A percentile compares a stretch with the other conserved stretches of the same genome.
Evolutionary conservation across 1,284 basidiomycete genomes (phyloP).

Genomic region (Rhodotorula sp.): DNA sequence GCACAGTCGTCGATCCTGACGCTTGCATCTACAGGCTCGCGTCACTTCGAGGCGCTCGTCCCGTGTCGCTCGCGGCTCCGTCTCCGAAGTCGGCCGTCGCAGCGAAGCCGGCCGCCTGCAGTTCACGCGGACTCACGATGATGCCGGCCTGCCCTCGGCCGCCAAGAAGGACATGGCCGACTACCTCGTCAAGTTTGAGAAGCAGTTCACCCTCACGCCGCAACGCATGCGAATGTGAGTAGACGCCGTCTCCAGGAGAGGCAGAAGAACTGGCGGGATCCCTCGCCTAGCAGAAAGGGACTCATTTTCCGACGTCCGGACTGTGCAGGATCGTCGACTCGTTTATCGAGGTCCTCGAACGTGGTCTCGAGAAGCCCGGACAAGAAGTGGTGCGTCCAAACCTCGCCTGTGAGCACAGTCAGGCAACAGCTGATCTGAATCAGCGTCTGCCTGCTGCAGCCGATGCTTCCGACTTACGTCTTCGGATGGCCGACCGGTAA

Average conservation of each 20-base stretch:
- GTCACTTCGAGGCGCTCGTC: constrained; percentile 21
- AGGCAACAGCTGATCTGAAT: not conserved
- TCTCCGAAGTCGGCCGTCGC: constrained; percentile 35
- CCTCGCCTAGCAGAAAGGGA: not conserved
- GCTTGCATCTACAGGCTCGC: constrained; percentile 2
- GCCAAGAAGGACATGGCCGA: constrained; percentile 44
- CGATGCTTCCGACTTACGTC: constrained; percentile 81
- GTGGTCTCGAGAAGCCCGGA: constrained; percentile 75
- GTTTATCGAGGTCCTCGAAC: constrained; percentile 87
- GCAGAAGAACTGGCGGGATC: no score
- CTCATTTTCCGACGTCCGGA: not conserved
- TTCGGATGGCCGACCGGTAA: constrained; percentile 94
- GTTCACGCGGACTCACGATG: constrained; percentile 23
- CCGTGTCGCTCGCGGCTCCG: constrained; percentile 25
- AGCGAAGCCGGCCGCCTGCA: constrained; percentile 25
- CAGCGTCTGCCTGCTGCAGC: constrained; percentile 36
- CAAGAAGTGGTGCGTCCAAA: constrained; percentile 78
- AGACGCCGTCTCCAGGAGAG: not conserved
- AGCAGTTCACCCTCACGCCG: constrained; percentile 73
- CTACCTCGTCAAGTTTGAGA: constrained; percentile 43
- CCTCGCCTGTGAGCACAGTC: no score
- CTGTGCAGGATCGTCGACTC: constrained; percentile 75
- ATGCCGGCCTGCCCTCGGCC: constrained; percentile 16
- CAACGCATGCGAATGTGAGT: constrained; percentile 80
- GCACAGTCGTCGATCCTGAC: no score